A percentile compares a stretch with the other conserved stretches of the same genome.
Conservation (phyloP, 495 filamentous ascomycete genomes). For the Geopyxis carbonaria region DNA sequence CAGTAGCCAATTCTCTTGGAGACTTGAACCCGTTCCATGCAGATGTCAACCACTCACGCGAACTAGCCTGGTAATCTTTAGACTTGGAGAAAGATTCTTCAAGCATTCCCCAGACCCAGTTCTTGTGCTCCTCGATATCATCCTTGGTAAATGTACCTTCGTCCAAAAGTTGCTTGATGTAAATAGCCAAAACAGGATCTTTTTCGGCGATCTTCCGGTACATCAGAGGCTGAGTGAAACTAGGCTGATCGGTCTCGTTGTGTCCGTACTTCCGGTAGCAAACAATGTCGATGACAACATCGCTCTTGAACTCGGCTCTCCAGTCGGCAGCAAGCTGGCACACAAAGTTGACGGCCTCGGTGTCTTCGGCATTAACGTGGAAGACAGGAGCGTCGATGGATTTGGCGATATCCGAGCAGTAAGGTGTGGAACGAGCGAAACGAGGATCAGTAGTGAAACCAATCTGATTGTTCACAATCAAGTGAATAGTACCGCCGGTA, state of each 20-base stretch:
- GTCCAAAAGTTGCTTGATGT: conserved; percentile 70
- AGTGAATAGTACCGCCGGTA: conserved; percentile 90
- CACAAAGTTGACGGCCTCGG: conserved; percentile 94
- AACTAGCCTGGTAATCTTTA: conserved; percentile 89
- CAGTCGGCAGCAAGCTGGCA: conserved; percentile 93
- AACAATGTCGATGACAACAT: conserved; percentile 93
- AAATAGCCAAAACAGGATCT: conserved; percentile 64
- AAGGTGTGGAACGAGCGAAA: conserved; percentile 88
- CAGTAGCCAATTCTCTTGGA: conserved; percentile 88
- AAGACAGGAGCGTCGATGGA: conserved; percentile 95
- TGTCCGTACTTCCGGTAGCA: conserved; percentile 98
- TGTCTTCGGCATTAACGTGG: conserved; percentile 97
- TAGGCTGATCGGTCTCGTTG: conserved; percentile 98
- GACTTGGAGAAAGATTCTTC: conserved; percentile 91
- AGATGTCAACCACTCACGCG: conserved; percentile 95
- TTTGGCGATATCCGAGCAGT: conserved; percentile 98
- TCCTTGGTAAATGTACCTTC: conserved; percentile 92
- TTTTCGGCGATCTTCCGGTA: conserved; percentile 88
- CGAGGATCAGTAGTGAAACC: conserved; percentile 99
- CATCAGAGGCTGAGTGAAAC: conserved; percentile 98
- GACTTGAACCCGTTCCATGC: conserved; percentile 99
- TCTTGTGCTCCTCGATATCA: conserved; percentile 96
- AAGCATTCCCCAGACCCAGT: conserved; percentile 99
- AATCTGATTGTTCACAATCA: conserved; percentile 99
- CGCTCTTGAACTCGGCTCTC: conserved; percentile 92